Conservation (phyloP, 1,284 basidiomycete species). For the Lentinula novae-zelandiae region DNA sequence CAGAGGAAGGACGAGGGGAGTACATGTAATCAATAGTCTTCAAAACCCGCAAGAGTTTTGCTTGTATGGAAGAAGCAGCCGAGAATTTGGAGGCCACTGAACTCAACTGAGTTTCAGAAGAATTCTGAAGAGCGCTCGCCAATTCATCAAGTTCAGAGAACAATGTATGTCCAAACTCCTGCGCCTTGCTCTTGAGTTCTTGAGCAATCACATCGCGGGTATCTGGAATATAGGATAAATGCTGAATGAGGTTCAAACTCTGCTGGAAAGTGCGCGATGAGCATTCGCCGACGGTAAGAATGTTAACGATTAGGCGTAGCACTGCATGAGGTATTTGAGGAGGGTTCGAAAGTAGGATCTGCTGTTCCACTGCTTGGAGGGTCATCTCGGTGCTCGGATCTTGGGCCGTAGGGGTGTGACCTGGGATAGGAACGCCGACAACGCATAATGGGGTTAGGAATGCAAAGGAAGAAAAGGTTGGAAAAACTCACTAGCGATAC, state of each 20-base stretch:
- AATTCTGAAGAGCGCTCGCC: conserved; percentile 53
- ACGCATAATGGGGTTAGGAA: not conserved
- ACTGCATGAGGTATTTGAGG: conserved; percentile 82
- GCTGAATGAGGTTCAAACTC: conserved; percentile 85
- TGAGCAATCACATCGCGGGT: conserved; percentile 84
- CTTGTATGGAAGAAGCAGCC: conserved; percentile 87
- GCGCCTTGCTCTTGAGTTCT: conserved; percentile 81
- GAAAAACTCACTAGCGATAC: not conserved
- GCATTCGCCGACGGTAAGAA: conserved; percentile 91
- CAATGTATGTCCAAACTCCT: conserved; percentile 78
- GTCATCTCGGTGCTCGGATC: conserved; percentile 18
- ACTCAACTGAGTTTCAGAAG: conserved; percentile 49
- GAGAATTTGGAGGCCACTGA: conserved; percentile 86
- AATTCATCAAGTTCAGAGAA: conserved; percentile 78
- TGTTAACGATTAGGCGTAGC: conserved; percentile 88
- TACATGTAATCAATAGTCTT: conserved; percentile 98
- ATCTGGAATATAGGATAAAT: conserved; percentile 83
- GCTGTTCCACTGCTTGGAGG: conserved; percentile 53
- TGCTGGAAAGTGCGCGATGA: conserved; percentile 93
- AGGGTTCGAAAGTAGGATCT: conserved; percentile 62
- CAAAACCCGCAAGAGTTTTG: conserved; percentile 86
- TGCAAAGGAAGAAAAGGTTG: not conserved
- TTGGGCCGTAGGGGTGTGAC: conserved; percentile 24
- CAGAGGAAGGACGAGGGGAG: conserved; percentile 52
- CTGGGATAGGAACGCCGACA: conserved; percentile 23